These are phyloP conservation scores for Xylaria sp. DNA, from an alignment of 2,329 filamentous ascomycete species.

Conservation along the genomic window DNA sequence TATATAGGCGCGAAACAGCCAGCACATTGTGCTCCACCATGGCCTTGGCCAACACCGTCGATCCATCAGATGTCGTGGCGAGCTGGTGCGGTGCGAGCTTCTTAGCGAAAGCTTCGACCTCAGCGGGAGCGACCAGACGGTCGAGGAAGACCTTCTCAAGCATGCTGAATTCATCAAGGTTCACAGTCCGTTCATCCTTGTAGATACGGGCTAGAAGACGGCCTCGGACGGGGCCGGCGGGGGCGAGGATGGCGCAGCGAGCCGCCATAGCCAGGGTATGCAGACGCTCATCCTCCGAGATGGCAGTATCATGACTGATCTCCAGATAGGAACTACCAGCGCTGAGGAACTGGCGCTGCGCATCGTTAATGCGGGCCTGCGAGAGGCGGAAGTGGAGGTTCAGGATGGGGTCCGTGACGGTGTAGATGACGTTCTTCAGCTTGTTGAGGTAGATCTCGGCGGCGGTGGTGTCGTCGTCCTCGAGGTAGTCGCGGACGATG, in stretches of 20 bases:
- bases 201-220: slow-evolving; percentile 77
- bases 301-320: slow-evolving; percentile 68
- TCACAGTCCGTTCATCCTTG: slow-evolving; percentile 79
- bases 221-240: slow-evolving; percentile 79
- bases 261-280: slow-evolving; percentile 82
- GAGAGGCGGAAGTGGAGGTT: slow-evolving; percentile 83
- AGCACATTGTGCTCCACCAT: slow-evolving; percentile 95
- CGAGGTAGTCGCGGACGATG: slow-evolving; percentile 88
- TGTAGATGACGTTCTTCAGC: slow-evolving; percentile 86
- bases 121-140: slow-evolving; percentile 70
- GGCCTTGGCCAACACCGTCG: slow-evolving; percentile 86
- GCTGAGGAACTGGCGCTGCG: slow-evolving; percentile 81
- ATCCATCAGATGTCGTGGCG: slow-evolving; percentile 81
- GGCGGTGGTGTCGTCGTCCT: slow-evolving; percentile 82
- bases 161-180: slow-evolving; percentile 76
- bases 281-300: slow-evolving; percentile 82
- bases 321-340: slow-evolving; percentile 85
- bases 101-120: slow-evolving; percentile 80
- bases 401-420: slow-evolving; percentile 66
- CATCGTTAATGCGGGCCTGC: slow-evolving; percentile 88
- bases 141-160: slow-evolving; percentile 98
- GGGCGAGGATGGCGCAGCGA: slow-evolving; percentile 86
- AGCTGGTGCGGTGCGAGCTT: slow-evolving; percentile 82
- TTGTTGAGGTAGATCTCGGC: slow-evolving; percentile 90
- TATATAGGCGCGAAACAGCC: slow-evolving; percentile 73